Percentiles rank a stretch among this genome's conserved stretches.
Evolutionary conservation across 176 grass and related monocot genomes (phyloP).

Genomic region (Cenchrus americanus): DNA sequence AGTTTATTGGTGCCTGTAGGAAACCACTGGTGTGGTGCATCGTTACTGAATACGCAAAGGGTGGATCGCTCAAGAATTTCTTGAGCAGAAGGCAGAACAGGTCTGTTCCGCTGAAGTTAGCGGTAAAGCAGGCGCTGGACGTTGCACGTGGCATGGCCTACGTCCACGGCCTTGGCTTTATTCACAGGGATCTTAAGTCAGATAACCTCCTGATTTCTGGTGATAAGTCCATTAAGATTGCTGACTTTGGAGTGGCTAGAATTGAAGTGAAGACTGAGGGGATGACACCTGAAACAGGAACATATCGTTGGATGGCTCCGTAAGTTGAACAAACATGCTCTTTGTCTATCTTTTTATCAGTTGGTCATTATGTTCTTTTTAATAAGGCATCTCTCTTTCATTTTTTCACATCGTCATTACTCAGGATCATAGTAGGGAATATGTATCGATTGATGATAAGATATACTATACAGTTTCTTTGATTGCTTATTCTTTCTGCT

Average conservation of each 20-base stretch:
- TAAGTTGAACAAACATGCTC: conserved; percentile 52
- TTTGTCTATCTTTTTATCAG: conserved; percentile 23
- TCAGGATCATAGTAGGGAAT: background rate
- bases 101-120: conserved; percentile 72
- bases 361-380: conserved; percentile 12
- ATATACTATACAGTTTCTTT: background rate
- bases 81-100: conserved; percentile 65
- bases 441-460: conserved; percentile 18
- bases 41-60: conserved; percentile 78
- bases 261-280: conserved; percentile 85
- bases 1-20: conserved; percentile 76
- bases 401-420: conserved; percentile 9
- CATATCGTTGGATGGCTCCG: conserved; percentile 94
- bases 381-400: background rate
- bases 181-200: conserved; percentile 81
- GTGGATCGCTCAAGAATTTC: conserved; percentile 78
- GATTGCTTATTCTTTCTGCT: background rate
- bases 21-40: conserved; percentile 86
- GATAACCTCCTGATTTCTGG: conserved; percentile 78
- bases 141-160: conserved; percentile 81
- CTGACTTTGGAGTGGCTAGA: conserved; percentile 79
- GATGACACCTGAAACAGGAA: conserved; percentile 93
- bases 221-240: conserved; percentile 83
- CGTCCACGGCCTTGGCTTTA: conserved; percentile 75
- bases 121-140: conserved; percentile 73